phyloP scores from a whole-genome alignment of 1,284 basidiomycete genomes.

The Ganoderma lingzhi region DNA sequence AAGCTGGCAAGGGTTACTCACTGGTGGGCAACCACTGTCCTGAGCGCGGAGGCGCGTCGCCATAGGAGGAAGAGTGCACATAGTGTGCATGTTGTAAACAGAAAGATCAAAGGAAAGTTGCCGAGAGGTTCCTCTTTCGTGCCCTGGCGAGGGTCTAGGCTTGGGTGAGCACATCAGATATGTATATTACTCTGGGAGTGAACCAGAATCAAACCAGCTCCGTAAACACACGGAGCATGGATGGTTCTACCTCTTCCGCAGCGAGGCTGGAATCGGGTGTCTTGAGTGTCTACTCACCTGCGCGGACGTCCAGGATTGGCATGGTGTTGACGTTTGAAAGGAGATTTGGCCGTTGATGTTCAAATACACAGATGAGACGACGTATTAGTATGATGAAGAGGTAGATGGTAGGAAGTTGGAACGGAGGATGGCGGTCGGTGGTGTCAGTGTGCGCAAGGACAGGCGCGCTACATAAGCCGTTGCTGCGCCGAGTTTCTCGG shows the following conservation, averaged over 20 bases:
- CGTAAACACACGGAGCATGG: background rate
- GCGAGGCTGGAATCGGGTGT: background rate
- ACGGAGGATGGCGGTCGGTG: background rate
- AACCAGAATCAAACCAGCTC: background rate
- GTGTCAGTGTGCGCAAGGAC: background rate
- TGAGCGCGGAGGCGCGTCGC: slow-evolving; percentile 65
- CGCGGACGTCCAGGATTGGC: slow-evolving; percentile 1
- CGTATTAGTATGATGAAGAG: background rate
- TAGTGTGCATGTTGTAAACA: slow-evolving; percentile 67
- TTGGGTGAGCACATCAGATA: slow-evolving; percentile 32
- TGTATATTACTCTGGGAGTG: background rate
- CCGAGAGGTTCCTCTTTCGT: slow-evolving; percentile 73
- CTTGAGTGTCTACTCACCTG: background rate
- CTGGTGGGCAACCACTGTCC: slow-evolving; percentile 72
- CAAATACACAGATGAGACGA: background rate
- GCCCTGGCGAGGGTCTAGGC: slow-evolving; percentile 63
- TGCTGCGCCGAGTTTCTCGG: background rate
- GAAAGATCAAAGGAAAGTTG: slow-evolving; percentile 59
- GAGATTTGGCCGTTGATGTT: too few relatives aligned
- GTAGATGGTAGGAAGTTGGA: background rate
- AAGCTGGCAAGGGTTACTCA: slow-evolving; percentile 41
- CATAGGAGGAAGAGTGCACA: slow-evolving; percentile 71
- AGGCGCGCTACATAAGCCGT: background rate
- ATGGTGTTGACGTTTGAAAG: background rate
- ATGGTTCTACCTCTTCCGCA: background rate